Base-by-base conservation (phyloP, 2,329 filamentous ascomycete species). In the Dactylellina parvicollis region DNA sequence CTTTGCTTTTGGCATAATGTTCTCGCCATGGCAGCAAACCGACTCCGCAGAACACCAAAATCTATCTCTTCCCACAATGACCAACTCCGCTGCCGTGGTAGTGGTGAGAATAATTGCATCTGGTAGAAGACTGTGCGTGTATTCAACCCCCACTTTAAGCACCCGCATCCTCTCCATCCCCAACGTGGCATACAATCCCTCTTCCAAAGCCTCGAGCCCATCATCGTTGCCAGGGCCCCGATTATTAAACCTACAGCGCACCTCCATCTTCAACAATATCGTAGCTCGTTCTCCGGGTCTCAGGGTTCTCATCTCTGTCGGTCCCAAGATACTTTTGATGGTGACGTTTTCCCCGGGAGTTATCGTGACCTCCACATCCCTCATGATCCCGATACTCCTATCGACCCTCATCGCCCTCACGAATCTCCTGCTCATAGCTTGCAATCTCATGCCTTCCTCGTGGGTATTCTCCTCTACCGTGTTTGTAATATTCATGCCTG, bases 221-320 rank as follows among this genome's bases (percentile, higher is more conserved):
- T 50, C 52, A 7, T 54, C 52, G 4, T 38, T 24, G 9, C 42
- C 46, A 4, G 42, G 36, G 14, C 38, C 49, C 3, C 40, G 38
- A 8, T 34, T 52, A 34, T 50, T 22, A 16, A 26, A 34, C 2
- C 16, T n/a, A 24, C 38, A 64, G 3, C 36, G 55, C 26, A 59
- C 60, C 9, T 38, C 38, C 52, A 73, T 59, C n/a, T 42, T 42
- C 10, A 73, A 36, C 50, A 73, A 24, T 8, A 73, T 40, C 10
- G 67, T 65, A 28, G 52, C 52, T 5, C 67, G 40, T 32, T 73
- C 67, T 16, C 67, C 67, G n/a, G 67, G 59, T 38, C 67, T 24
- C 9, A 73, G 20, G 18, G 36, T 60, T 5, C 12, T 16, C 2
- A 73, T 20, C 3, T 34, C 20, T 2, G 59, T 73, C 12, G 42